Base-by-base conservation (phyloP, 164 flowering plant genomes). In the Amborella trichopoda region DNA sequence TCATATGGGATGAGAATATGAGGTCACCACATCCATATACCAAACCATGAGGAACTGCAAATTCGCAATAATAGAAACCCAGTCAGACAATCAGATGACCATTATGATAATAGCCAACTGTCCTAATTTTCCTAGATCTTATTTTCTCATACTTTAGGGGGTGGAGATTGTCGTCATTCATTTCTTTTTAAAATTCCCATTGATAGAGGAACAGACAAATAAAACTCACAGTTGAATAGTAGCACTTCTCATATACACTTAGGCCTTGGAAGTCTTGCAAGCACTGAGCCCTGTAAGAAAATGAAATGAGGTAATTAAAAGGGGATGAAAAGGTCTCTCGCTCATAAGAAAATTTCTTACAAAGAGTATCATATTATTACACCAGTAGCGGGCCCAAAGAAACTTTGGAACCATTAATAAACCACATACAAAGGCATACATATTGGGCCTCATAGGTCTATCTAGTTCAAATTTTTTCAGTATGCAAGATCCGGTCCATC, bases 1-100 rank as follows among this genome's bases (percentile, higher is more conserved):
- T 93, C 99, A 93, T 88, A 72, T 93, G 99, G 20, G 99, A 93
- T 54, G 99, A 93, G 60, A 93, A 93, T 46, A 93, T 93, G 63
- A 93, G 62, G 74, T 88, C 96, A 45, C 96, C 99, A 70, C 99
- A 93, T 20, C 99, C 99, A 69, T 68, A 88, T 39, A 88, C 45
- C 23, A 88, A 79, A 14, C 96, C 95, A 21, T 75, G 68, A 44
- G 91, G 94, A 75, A 91, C 98, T 86, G 93, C 75, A 73, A 0
- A 60, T 39, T 48, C 5, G 4, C 28, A 59, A 53, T 30, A 22
- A 46, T 50, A 2, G 19, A 20, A 9, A 46, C 24, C n/a, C 11
- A 28, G 2, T 24, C 1, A 37, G 14, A 18, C 30, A 4, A 30
- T 14, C 16, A 53, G 21, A 16, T 24, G 20, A 6, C 17, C 9